phyloP scores from a whole-genome alignment of 495 filamentous ascomycete genomes.

The Elasticomyces elasticus region DNA sequence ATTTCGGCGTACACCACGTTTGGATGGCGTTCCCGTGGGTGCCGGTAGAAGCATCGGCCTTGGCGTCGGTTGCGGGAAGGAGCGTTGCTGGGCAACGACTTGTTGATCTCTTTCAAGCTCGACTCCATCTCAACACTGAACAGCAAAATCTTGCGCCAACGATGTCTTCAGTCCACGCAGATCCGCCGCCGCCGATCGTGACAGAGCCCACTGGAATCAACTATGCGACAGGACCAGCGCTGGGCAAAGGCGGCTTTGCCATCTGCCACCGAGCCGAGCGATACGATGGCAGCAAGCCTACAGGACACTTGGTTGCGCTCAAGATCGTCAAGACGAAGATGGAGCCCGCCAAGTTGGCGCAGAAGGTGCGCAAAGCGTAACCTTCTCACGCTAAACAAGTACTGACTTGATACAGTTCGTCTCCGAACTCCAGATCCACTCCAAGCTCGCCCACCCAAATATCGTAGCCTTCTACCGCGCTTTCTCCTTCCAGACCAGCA shows the following conservation, averaged over 20 bases:
- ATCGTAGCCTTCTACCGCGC: constrained; percentile 92
- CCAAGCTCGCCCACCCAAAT: constrained; percentile 87
- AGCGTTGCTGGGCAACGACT: too few species aligned
- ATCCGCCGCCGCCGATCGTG: constrained; percentile 55
- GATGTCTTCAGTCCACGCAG: constrained; percentile 36
- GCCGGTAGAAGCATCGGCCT: too few species aligned
- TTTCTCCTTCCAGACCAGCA: constrained; percentile 78
- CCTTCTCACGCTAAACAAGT: constrained; percentile 5
- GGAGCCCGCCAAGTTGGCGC: constrained; percentile 69
- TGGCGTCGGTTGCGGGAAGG: too few species aligned
- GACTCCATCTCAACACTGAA: too few species aligned
- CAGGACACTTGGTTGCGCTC: constrained; percentile 60
- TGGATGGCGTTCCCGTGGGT: too few species aligned
- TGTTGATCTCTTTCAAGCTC: too few species aligned
- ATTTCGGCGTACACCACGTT: too few species aligned
- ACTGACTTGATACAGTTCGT: constrained; percentile 60
- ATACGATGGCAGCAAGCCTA: constrained; percentile 42
- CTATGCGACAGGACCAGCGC: constrained; percentile 70
- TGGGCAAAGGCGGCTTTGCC: constrained; percentile 93
- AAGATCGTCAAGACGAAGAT: constrained; percentile 89
- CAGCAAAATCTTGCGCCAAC: constrained; percentile 3
- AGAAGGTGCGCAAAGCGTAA: constrained; percentile 58
- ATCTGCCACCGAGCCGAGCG: constrained; percentile 76
- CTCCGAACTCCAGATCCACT: constrained; percentile 94
- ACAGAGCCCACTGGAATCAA: constrained; percentile 66